These are phyloP conservation scores for Monosporascus sp. DNA, from an alignment of 2,329 filamentous ascomycete species.

Conservation along the genomic window DNA sequence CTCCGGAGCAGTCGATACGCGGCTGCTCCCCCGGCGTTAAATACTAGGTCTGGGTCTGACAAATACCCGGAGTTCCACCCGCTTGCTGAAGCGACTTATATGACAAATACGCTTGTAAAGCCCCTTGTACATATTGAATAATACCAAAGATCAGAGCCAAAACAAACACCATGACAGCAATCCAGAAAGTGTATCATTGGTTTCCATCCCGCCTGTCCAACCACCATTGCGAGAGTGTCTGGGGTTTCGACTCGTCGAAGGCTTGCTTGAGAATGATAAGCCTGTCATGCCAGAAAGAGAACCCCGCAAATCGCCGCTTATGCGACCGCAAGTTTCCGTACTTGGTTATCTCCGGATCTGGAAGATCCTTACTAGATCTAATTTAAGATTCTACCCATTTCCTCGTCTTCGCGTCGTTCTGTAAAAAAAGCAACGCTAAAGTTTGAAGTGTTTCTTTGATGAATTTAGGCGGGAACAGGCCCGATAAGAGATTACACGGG, in stretches of 20 bases:
- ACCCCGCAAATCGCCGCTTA: conserved; percentile 25
- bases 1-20: no score
- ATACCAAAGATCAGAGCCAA: neutral
- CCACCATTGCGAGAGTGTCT: conserved; percentile 34
- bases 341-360: conserved; percentile 17
- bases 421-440: no score
- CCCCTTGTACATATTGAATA: neutral
- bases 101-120: neutral
- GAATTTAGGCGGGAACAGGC: no score
- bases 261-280: conserved; percentile 35
- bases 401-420: no score
- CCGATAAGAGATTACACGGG: no score
- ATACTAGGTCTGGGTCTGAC: no score
- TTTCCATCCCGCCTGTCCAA: conserved; percentile 32
- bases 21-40: no score
- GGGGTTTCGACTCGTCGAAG: conserved; percentile 31
- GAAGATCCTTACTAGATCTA: no score
- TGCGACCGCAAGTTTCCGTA: conserved; percentile 25
- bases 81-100: no score
- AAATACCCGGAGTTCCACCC: no score
- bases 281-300: conserved; percentile 35
- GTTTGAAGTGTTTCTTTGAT: no score
- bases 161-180: conserved; percentile 19
- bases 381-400: no score
- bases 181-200: conserved; percentile 41